phyloP scores from a whole-genome alignment of 1,139 yeast genomes.

The Yamadazyma dushanensis region DNA sequence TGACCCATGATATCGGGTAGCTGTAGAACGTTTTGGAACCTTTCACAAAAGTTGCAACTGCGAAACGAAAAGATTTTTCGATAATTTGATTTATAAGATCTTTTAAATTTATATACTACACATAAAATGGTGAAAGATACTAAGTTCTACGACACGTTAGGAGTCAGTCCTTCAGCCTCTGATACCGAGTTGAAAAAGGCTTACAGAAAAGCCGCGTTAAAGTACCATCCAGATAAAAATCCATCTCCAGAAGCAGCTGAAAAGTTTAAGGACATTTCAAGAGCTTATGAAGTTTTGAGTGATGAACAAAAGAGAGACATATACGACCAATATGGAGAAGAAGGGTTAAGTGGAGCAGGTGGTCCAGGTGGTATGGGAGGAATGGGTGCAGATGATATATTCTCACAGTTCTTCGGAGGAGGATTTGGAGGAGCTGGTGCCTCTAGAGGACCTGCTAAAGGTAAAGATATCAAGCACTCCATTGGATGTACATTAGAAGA shows the following conservation, averaged over 20 bases:
- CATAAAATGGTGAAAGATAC: conserved; percentile 82
- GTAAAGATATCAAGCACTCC: conserved; percentile 89
- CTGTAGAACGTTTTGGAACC: conserved; percentile 1
- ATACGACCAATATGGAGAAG: conserved; percentile 90
- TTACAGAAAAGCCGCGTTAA: conserved; percentile 88
- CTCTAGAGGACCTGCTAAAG: conserved; percentile 84
- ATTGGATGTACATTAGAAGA: conserved; percentile 87
- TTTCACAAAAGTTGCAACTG: conserved; percentile 3
- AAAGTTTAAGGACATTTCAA: conserved; percentile 87
- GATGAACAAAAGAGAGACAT: conserved; percentile 87
- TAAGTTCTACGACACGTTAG: conserved; percentile 80
- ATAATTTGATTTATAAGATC: conserved; percentile 4
- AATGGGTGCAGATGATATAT: conserved; percentile 80
- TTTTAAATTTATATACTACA: too few species aligned
- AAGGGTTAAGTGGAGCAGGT: conserved; percentile 76
- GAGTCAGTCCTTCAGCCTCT: conserved; percentile 75
- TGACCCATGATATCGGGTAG: too few species aligned
- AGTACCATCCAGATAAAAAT: conserved; percentile 92
- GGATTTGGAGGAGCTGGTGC: conserved; percentile 60
- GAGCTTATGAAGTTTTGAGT: conserved; percentile 85
- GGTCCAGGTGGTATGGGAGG: conserved; percentile 76
- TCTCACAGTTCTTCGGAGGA: conserved; percentile 88
- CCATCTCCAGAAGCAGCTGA: conserved; percentile 86
- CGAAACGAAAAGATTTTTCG: conserved; percentile 5
- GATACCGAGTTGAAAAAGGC: conserved; percentile 92